Conservation (phyloP, 768 basidiomycete species). For the Piloderma croceum region DNA sequence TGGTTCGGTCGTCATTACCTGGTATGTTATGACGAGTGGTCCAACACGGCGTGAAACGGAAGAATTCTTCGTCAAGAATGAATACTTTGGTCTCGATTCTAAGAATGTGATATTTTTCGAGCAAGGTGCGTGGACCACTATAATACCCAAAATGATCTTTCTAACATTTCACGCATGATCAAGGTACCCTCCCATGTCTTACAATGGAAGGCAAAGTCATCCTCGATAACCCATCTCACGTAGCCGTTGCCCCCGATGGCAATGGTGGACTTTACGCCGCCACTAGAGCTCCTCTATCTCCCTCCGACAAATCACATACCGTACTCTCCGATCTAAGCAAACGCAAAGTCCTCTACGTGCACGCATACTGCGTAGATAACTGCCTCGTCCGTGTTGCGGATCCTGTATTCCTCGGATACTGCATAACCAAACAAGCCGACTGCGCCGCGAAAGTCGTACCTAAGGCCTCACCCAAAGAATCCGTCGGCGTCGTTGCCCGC, state of each 20-base stretch:
- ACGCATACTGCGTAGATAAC: slow-evolving; percentile 98
- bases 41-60: slow-evolving; percentile 88
- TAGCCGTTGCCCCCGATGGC: slow-evolving; percentile 97
- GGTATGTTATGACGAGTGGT: slow-evolving; percentile 99
- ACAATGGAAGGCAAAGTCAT: slow-evolving; percentile 92
- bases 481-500: slow-evolving; percentile 90
- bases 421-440: slow-evolving; percentile 81
- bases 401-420: slow-evolving; percentile 94
- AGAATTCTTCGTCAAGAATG: slow-evolving; percentile 70
- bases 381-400: slow-evolving; percentile 97
- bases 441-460: slow-evolving; percentile 97
- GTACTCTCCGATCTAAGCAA: slow-evolving; percentile 78
- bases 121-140: slow-evolving; percentile 60
- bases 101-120: slow-evolving; percentile 91
- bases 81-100: slow-evolving; percentile 75
- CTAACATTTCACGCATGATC: neutral
- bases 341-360: slow-evolving; percentile 81
- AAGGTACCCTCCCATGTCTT: slow-evolving; percentile 93
- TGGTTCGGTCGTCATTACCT: slow-evolving; percentile 73
- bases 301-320: slow-evolving; percentile 52
- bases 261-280: slow-evolving; percentile 98
- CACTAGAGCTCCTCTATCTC: slow-evolving; percentile 68
- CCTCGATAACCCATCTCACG: slow-evolving; percentile 66
- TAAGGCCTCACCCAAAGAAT: slow-evolving; percentile 79
- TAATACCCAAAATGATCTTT: neutral